A percentile compares a stretch with the other conserved stretches of the same genome.
Conservation (phyloP, 805 yeast genomes). For the Myxozyma vanderwaltii region DNA sequence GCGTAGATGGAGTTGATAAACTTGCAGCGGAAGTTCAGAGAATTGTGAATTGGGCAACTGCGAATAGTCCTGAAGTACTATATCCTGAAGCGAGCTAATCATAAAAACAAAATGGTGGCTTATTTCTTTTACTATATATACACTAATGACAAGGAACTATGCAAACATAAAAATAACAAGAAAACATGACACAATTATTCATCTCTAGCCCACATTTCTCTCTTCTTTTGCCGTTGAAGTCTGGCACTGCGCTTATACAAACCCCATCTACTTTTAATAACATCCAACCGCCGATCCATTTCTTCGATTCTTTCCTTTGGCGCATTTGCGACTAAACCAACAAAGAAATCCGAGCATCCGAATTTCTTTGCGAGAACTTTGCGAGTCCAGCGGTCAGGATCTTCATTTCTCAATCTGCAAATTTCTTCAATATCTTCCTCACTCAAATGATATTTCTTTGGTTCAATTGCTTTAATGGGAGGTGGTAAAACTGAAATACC, state of each 20-base stretch:
- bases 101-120: neutral
- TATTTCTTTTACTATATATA: neutral
- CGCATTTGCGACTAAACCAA: slow-evolving; percentile 57
- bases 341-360: slow-evolving; percentile 53
- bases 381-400: slow-evolving; percentile 68
- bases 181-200: slow-evolving; percentile 41
- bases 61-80: neutral
- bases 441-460: slow-evolving; percentile 56
- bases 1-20: neutral
- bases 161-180: neutral
- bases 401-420: slow-evolving; percentile 52
- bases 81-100: neutral
- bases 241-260: slow-evolving; percentile 53
- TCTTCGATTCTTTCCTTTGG: slow-evolving; percentile 46
- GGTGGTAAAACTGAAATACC: slow-evolving; percentile 41
- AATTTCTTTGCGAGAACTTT: slow-evolving; percentile 62
- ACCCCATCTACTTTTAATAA: slow-evolving; percentile 54
- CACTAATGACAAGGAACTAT: neutral
- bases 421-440: slow-evolving; percentile 63
- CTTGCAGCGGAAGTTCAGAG: neutral
- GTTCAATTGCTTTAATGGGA: slow-evolving; percentile 42
- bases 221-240: slow-evolving; percentile 60
- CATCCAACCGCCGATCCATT: slow-evolving; percentile 51
- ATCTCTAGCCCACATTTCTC: slow-evolving; percentile 63
- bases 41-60: neutral